Base-by-base conservation (phyloP, 805 yeast genomes). In the Starmerella floricola region DNA sequence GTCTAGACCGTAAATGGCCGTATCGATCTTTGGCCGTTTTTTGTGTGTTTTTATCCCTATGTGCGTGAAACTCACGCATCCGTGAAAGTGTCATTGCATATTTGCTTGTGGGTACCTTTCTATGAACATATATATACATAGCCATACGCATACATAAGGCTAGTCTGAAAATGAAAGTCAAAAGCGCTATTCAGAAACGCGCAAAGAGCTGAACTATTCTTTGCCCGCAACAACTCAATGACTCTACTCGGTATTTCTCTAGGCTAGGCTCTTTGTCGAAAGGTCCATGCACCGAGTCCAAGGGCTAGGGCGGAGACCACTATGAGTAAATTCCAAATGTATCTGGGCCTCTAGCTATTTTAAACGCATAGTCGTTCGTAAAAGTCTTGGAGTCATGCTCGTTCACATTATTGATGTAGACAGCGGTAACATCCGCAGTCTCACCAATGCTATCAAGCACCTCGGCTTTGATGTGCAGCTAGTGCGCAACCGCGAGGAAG, bases 401-500 rank as follows among this genome's bases (percentile, higher is more conserved):
- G 76, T 79, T n/a, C 71, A 83, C 61, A 76, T 91, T 32, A 81
- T 91, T 44, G 97, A 91, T 56, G 91, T 87, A 8, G 88, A 85
- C 57, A 82, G 94, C 57, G 99, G 99, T 2, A 91, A 91, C 58
- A 64, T 91, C 43, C 88, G 84, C 55, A 88, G 97, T 1, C 66
- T 91, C 42, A 73, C 76, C 41, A 91, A 91, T 62, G 95, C 97
- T 2, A 74, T 93, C 35, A 80, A 78, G 52, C 67, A 67, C 46
- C 64, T 86, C 19, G 96, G 96, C 1, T 82, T 76, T 58, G 65
- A 72, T 17, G 79, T 52, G 10, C 39, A 48, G 29, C 40, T 50
- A 6, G 49, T 55, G 12, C 39, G 50, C 2, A 46, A 46, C 28
- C 39, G 52, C 10, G 54, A 46, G 5, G 53, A 51, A 13, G 60